Conservation (phyloP, 495 filamentous ascomycete species). For the Chaetomium fimeti region DNA sequence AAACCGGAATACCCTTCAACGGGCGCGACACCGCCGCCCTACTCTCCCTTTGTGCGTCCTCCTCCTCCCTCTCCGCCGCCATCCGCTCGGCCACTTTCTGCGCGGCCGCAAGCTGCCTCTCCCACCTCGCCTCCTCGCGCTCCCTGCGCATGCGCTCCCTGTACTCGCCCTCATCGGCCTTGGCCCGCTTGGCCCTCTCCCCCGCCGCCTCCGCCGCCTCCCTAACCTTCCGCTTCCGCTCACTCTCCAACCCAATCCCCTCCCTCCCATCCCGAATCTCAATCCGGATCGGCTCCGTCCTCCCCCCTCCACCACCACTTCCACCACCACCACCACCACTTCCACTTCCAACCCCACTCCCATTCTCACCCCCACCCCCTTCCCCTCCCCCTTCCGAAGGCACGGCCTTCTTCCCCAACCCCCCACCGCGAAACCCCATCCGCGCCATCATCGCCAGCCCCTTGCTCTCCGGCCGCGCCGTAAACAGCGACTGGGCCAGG, state of each 20-base stretch:
- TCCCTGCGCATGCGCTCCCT: slow-evolving; percentile 70
- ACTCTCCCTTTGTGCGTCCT: background rate
- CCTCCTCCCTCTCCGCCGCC: slow-evolving; percentile 48
- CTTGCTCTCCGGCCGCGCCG: slow-evolving; percentile 55
- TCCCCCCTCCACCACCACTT: slow-evolving; percentile 16
- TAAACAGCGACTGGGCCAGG: slow-evolving; percentile 65
- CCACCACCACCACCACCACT: slow-evolving; percentile 15
- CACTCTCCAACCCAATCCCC: slow-evolving; percentile 82
- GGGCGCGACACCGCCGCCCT: slow-evolving; percentile 38
- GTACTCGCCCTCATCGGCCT: slow-evolving; percentile 72
- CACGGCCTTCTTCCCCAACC: slow-evolving; percentile 55
- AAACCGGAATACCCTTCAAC: slow-evolving; percentile 65
- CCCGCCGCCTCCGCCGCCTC: slow-evolving; percentile 60
- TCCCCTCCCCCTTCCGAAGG: background rate
- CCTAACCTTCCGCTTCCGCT: slow-evolving; percentile 76
- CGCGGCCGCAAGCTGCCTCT: slow-evolving; percentile 66
- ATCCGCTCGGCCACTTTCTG: slow-evolving; percentile 80
- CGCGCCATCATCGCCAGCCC: slow-evolving; percentile 96
- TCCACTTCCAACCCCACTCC: background rate
- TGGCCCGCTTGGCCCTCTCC: slow-evolving; percentile 56
- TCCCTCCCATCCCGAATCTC: slow-evolving; percentile 73
- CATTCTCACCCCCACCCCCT: background rate
- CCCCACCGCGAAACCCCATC: slow-evolving; percentile 79
- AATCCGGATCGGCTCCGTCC: slow-evolving; percentile 65
- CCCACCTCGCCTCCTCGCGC: slow-evolving; percentile 65